Percentiles rank a stretch among this genome's conserved stretches.
Conservation (phyloP, 148 eudicot species). For the Mesembryanthemum crystallinum region DNA sequence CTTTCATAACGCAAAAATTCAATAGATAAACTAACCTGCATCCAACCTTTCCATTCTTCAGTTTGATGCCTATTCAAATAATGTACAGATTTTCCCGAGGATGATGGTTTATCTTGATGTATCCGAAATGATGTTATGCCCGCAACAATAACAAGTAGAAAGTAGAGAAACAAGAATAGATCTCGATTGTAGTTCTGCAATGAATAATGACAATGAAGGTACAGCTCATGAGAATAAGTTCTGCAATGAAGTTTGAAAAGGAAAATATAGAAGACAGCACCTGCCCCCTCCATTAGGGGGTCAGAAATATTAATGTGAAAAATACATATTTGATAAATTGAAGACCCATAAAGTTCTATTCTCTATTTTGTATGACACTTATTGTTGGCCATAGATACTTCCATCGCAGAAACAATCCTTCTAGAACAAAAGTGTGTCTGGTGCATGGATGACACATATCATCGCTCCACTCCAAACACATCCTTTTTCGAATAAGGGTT, state of each 20-base stretch:
- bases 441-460: neutral
- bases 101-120: slow-evolving; percentile 78
- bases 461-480: too few relatives aligned
- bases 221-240: neutral
- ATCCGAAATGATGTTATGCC: slow-evolving; percentile 78
- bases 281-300: neutral
- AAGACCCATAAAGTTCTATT: neutral
- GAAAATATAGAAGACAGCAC: neutral
- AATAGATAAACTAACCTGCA: slow-evolving; percentile 63
- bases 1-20: neutral
- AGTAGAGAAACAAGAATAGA: slow-evolving; percentile 89
- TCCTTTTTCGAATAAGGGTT: neutral
- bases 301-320: neutral
- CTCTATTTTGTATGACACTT: neutral
- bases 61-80: slow-evolving; percentile 96
- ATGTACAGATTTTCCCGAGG: slow-evolving; percentile 74
- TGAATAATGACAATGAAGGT: slow-evolving; percentile 18
- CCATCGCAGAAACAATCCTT: neutral
- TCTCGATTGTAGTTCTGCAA: slow-evolving; percentile 90
- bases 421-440: neutral
- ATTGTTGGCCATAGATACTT: neutral
- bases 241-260: neutral
- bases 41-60: slow-evolving; percentile 99
- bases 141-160: slow-evolving; percentile 75
- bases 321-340: neutral